Conservation (phyloP, 2,329 filamentous ascomycete genomes). For the Cercospora sojina region DNA sequence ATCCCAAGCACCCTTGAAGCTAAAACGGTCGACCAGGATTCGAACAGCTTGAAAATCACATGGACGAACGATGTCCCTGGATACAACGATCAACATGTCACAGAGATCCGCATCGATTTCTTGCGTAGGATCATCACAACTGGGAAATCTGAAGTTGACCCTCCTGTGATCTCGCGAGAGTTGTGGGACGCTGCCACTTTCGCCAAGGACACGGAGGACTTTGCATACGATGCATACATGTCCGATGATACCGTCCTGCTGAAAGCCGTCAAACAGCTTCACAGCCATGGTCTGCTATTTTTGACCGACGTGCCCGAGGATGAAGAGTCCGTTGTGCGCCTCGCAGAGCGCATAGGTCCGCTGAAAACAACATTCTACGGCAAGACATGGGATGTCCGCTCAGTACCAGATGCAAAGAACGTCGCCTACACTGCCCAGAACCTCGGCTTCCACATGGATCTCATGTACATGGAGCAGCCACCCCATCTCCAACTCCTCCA, state of each 20-base stretch:
- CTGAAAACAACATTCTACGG: constrained; percentile 90
- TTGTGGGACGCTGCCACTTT: constrained; percentile 51
- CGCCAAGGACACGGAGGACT: constrained; percentile 52
- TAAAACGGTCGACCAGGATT: constrained; percentile 39
- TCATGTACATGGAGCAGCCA: constrained; percentile 78
- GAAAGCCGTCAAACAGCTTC: constrained; percentile 61
- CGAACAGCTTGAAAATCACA: constrained; percentile 42
- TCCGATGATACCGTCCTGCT: constrained; percentile 57
- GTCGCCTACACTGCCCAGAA: constrained; percentile 81
- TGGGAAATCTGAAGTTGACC: constrained; percentile 2
- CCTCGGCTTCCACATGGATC: constrained; percentile 88
- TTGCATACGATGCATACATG: constrained; percentile 74
- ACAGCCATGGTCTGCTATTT: constrained; percentile 71
- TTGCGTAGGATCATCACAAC: constrained; percentile 2
- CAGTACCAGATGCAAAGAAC: constrained; percentile 80
- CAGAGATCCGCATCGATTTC: constrained; percentile 32
- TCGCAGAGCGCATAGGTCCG: constrained; percentile 72
- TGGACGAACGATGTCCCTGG: constrained; percentile 60
- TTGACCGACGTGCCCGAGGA: constrained; percentile 68
- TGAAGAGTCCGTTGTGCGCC: constrained; percentile 55
- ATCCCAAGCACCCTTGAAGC: constrained; percentile 55
- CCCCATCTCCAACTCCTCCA: constrained; percentile 86
- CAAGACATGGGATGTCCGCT: constrained; percentile 82
- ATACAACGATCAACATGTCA: constrained; percentile 45
- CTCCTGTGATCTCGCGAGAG: constrained; percentile 1